phyloP scores from a whole-genome alignment of 75 land plant genomes.

The Ceratopteris richardii region DNA sequence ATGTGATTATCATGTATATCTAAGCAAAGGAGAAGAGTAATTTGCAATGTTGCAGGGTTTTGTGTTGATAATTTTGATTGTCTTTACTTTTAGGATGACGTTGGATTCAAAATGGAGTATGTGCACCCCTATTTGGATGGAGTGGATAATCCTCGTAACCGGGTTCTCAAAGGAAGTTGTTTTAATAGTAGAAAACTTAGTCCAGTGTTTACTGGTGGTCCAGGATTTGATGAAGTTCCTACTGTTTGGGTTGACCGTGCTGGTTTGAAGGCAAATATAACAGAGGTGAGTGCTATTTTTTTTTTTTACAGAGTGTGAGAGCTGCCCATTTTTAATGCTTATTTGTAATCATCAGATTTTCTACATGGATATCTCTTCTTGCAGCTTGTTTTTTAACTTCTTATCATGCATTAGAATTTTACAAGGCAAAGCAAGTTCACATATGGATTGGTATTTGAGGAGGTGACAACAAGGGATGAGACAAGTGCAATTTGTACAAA shows the following conservation, averaged over 20 bases:
- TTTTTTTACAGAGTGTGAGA: no score
- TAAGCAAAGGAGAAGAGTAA: no score
- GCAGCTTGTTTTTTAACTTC: neutral
- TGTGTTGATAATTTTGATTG: conserved; percentile 2
- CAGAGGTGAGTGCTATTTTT: conserved; percentile 73
- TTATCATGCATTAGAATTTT: conserved; percentile 39
- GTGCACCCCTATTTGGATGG: conserved; percentile 96
- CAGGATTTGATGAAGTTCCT: conserved; percentile 91
- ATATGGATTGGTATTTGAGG: conserved; percentile 89
- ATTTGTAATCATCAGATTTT: no score
- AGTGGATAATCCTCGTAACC: conserved; percentile 57
- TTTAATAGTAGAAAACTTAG: conserved; percentile 95
- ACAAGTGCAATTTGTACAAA: conserved; percentile 67
- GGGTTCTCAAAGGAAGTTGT: conserved; percentile 73
- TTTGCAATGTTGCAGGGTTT: no score
- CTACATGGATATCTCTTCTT: no score
- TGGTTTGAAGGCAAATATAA: conserved; percentile 82
- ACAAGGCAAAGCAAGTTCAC: conserved; percentile 93
- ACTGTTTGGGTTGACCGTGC: conserved; percentile 92
- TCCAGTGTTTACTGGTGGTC: conserved; percentile 98
- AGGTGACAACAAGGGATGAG: conserved; percentile 96
- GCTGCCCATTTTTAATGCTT: no score
- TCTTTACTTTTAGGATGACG: conserved; percentile 68
- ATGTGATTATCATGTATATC: no score
- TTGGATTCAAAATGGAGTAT: conserved; percentile 92